A percentile compares a stretch with the other conserved stretches of the same genome.
Conservation (phyloP, 2,329 filamentous ascomycete species). For the Fusarium guadeloupense region DNA sequence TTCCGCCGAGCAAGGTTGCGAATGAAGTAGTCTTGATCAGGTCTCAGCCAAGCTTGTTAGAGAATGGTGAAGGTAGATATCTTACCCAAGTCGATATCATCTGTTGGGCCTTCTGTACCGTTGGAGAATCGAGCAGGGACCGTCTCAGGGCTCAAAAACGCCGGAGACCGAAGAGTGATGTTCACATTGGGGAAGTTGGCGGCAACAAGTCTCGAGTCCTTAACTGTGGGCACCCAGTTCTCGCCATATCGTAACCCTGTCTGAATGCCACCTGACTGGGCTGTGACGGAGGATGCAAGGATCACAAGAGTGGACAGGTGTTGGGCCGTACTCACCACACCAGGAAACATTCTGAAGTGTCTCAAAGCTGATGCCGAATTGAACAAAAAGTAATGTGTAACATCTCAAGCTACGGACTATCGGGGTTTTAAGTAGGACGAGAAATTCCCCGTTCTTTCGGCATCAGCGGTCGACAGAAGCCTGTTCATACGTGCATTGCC, state of each 20-base stretch:
- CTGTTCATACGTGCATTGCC: neutral
- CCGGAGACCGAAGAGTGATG: conserved; percentile 13
- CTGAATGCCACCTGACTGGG: conserved; percentile 5
- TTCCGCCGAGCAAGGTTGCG: neutral
- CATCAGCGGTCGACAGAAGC: neutral
- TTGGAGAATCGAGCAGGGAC: neutral
- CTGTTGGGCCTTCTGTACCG: conserved; percentile 4
- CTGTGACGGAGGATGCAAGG: neutral
- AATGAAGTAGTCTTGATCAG: conserved; percentile 1
- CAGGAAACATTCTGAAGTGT: neutral
- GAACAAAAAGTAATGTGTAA: neutral
- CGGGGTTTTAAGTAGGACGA: neutral
- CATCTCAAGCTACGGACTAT: accelerated
- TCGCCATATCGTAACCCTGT: conserved; percentile 19
- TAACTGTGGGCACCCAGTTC: conserved; percentile 7
- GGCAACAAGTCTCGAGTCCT: conserved; percentile 5
- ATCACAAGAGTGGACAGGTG: accelerated
- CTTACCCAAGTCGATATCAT: conserved; percentile 4
- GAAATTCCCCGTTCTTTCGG: accelerated
- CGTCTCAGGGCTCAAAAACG: neutral
- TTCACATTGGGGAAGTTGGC: conserved; percentile 16
- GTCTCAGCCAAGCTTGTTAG: accelerated
- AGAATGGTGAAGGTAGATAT: accelerated
- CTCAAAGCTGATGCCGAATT: no score
- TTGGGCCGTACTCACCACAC: neutral